Evolutionary conservation across 1,284 basidiomycete genomes (phyloP), one percentile per base, ranked within the genome.

Genomic region (Apiotrichum laibachii): DNA sequence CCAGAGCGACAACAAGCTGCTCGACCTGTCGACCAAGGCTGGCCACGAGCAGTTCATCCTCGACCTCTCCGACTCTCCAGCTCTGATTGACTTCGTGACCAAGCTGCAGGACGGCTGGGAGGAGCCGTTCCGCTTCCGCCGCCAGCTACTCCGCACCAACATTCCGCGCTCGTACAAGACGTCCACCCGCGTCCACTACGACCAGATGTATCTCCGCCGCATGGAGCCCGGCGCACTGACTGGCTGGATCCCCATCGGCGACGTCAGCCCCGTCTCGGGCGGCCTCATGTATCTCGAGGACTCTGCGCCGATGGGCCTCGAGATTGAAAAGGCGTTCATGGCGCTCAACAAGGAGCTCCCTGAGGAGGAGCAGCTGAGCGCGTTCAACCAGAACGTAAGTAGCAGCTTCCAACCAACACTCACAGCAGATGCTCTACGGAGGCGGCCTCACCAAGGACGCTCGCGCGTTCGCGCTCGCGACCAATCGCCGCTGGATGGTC

Each of bases 231-330:
- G 49, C 8, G 51, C 63, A 11, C 48, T 71, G 19, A 71, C 70
- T 1, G 70, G 60, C 4, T 71, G 70, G 70, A 58, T 71, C n/a
- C 70, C 70, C 2, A 61, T 71, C 26, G 70, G 70, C 8, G 67
- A 67, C 49, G 53, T 64, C 34, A 50, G 57, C 7, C 64, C 64
- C n/a, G 49, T 60, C 6, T 55, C 57, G 37, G 70, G 70, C 18
- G 68, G 70, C 8, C 60, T 71, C 26, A 65, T 68, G 59, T 71
- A 71, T 31, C 65, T 71, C 42, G 67, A 71, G 46, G 61, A 64
- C 44, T 61, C 60, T 13, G 53, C 63, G 15, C 42, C 50, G 2
- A 34, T 70, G 11, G 70, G 67, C 6, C 40, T 57, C 18, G 55
- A 62, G 54, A 65, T 68, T 19, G 68, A 71, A 57, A 19, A 54